These are phyloP conservation scores for Leccinum subgranulosum DNA, from an alignment of 768 basidiomycete species.

Conservation along the genomic window DNA sequence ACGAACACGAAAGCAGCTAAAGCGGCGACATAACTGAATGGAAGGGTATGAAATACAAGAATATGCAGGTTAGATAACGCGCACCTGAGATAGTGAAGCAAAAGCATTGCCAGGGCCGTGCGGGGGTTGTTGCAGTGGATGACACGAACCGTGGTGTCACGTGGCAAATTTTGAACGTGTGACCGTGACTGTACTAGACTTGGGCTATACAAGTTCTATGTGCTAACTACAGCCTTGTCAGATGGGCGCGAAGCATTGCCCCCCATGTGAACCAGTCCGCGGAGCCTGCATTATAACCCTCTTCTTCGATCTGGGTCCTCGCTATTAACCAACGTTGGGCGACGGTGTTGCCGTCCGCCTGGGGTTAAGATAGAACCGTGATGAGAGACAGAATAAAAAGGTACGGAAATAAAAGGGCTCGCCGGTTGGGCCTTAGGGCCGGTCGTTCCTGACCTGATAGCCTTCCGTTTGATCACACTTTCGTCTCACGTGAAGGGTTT, in stretches of 20 bases:
- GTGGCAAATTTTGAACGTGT: neutral
- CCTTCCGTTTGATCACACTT: neutral
- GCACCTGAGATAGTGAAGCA: slow-evolving; percentile 64
- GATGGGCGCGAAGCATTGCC: slow-evolving; percentile 48
- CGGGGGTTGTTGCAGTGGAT: neutral
- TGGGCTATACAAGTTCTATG: neutral
- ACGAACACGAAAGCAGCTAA: slow-evolving; percentile 82
- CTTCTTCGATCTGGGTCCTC: slow-evolving; percentile 62
- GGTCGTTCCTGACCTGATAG: slow-evolving; percentile 14
- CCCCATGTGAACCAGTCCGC: slow-evolving; percentile 18
- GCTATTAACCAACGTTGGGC: slow-evolving; percentile 63
- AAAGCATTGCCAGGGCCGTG: slow-evolving; percentile 28
- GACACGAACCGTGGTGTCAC: neutral
- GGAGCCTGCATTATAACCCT: slow-evolving; percentile 69
- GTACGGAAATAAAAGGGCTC: neutral
- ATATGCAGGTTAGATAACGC: slow-evolving; percentile 16
- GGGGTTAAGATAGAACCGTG: slow-evolving; percentile 62
- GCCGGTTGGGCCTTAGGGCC: slow-evolving; percentile 22
- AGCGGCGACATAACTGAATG: slow-evolving; percentile 71
- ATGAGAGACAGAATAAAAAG: slow-evolving; percentile 36
- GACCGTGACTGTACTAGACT: neutral
- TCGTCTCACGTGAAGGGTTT: slow-evolving; percentile 8
- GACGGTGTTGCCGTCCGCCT: slow-evolving; percentile 48
- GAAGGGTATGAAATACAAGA: neutral
- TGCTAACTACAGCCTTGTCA: slow-evolving; percentile 23